phyloP scores from a whole-genome alignment of 768 basidiomycete genomes.

The Leucocoprinus birnbaumii region DNA sequence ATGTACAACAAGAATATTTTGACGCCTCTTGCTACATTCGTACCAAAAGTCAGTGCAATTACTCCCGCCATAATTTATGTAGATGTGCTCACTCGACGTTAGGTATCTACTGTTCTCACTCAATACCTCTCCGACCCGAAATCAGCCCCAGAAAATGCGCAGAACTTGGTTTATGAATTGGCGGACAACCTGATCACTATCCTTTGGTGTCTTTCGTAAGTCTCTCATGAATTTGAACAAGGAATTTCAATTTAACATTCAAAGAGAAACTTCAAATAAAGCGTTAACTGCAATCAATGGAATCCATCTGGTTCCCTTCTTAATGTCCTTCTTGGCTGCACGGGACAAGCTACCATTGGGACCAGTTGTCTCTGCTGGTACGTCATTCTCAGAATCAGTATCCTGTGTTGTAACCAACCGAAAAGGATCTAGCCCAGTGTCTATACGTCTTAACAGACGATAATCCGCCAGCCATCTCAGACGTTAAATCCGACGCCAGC shows the following conservation, averaged over 20 bases:
- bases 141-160: conserved; percentile 63
- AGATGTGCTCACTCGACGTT: background rate
- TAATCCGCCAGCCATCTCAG: conserved; percentile 71
- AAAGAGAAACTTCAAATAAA: conserved; percentile 90
- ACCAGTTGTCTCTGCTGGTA: conserved; percentile 82
- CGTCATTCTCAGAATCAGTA: conserved; percentile 14
- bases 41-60: conserved; percentile 66
- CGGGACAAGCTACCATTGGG: conserved; percentile 64
- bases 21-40: conserved; percentile 67
- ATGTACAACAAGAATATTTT: conserved; percentile 97
- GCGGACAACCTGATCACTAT: conserved; percentile 92
- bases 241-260: conserved; percentile 23
- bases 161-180: conserved; percentile 80
- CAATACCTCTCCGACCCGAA: conserved; percentile 62
- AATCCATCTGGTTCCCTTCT: conserved; percentile 73
- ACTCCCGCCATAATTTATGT: background rate
- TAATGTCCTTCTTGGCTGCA: conserved; percentile 85
- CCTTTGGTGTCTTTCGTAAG: conserved; percentile 94
- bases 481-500: conserved; percentile 55
- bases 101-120: conserved; percentile 76
- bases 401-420: background rate
- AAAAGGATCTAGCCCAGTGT: conserved; percentile 65
- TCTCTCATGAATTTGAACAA: conserved; percentile 15
- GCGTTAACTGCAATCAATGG: conserved; percentile 85
- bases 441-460: conserved; percentile 93